Percentiles rank a stretch among this genome's conserved stretches.
These are phyloP conservation scores for Aspergillus leporis DNA, from an alignment of 495 filamentous ascomycete species.

Conservation along the genomic window DNA sequence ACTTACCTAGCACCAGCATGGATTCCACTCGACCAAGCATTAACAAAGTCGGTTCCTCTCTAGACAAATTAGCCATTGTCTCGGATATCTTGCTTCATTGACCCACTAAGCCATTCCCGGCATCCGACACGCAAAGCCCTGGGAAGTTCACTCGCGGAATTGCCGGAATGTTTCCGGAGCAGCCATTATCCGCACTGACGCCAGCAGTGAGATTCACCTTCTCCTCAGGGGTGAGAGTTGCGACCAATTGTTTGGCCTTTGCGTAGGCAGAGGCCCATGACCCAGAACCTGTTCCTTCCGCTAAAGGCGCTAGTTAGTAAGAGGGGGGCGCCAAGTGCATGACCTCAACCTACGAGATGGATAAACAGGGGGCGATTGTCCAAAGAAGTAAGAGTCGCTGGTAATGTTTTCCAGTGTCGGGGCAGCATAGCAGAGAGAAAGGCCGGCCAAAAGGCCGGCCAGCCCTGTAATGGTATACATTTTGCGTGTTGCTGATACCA, in stretches of 20 bases:
- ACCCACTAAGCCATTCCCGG: conserved; percentile 56
- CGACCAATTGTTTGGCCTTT: conserved; percentile 54
- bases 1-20: conserved; percentile 50
- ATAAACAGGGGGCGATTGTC: conserved; percentile 57
- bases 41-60: conserved; percentile 60
- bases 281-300: conserved; percentile 49
- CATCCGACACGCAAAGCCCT: conserved; percentile 64
- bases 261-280: conserved; percentile 52
- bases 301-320: conserved; percentile 8
- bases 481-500: background rate
- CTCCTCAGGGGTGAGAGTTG: conserved; percentile 58
- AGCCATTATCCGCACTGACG: conserved; percentile 59
- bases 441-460: conserved; percentile 7
- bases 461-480: conserved; percentile 2
- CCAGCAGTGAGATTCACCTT: conserved; percentile 54
- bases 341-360: conserved; percentile 43
- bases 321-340: background rate
- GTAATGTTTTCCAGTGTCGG: conserved; percentile 21
- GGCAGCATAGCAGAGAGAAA: conserved; percentile 5
- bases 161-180: conserved; percentile 53
- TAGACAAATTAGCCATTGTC: conserved; percentile 3
- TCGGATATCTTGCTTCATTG: background rate
- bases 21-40: conserved; percentile 54
- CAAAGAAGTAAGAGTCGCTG: conserved; percentile 48
- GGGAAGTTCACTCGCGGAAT: conserved; percentile 57